A percentile compares a stretch with the other conserved stretches of the same genome.
These are phyloP conservation scores for Ophiognomonia clavigignenti-juglandacearum DNA, from an alignment of 2,329 filamentous ascomycete genomes.

Conservation along the genomic window DNA sequence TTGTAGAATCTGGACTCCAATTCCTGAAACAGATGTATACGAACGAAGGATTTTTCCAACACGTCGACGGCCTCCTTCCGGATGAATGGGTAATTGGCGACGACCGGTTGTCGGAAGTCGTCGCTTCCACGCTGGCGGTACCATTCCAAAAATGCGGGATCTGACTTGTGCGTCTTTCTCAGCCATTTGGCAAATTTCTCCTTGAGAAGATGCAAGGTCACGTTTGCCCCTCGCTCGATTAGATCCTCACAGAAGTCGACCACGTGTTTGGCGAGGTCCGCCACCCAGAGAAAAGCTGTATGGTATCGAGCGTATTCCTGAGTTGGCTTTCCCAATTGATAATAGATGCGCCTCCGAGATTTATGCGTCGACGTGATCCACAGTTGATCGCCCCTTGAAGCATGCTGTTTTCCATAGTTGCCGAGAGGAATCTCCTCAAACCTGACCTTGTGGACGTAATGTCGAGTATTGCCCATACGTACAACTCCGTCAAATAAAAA, in stretches of 20 bases:
- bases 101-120: slow-evolving; percentile 61
- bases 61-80: slow-evolving; percentile 58
- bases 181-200: slow-evolving; percentile 56
- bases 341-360: slow-evolving; percentile 49
- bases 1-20: slow-evolving; percentile 20
- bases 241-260: slow-evolving; percentile 56
- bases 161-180: slow-evolving; percentile 33
- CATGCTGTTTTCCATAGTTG: slow-evolving; percentile 50
- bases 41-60: slow-evolving; percentile 24
- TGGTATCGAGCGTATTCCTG: slow-evolving; percentile 59
- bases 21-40: slow-evolving; percentile 52
- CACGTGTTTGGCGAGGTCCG: slow-evolving; percentile 65
- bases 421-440: slow-evolving; percentile 61
- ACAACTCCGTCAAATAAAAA: slow-evolving; percentile 60
- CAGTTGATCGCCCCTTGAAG: slow-evolving; percentile 47
- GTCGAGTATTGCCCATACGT: slow-evolving; percentile 32
- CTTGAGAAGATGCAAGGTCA: slow-evolving; percentile 54
- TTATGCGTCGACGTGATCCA: slow-evolving; percentile 58
- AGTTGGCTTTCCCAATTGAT: slow-evolving; percentile 53
- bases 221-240: slow-evolving; percentile 24
- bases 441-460: slow-evolving; percentile 50
- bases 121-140: slow-evolving; percentile 34
- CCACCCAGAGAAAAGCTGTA: slow-evolving; percentile 64
- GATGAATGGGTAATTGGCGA: slow-evolving; percentile 58
- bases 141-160: slow-evolving; percentile 50